Base-by-base conservation (phyloP, 2,329 filamentous ascomycete species). In the Phyllosticta citrichinensis region DNA sequence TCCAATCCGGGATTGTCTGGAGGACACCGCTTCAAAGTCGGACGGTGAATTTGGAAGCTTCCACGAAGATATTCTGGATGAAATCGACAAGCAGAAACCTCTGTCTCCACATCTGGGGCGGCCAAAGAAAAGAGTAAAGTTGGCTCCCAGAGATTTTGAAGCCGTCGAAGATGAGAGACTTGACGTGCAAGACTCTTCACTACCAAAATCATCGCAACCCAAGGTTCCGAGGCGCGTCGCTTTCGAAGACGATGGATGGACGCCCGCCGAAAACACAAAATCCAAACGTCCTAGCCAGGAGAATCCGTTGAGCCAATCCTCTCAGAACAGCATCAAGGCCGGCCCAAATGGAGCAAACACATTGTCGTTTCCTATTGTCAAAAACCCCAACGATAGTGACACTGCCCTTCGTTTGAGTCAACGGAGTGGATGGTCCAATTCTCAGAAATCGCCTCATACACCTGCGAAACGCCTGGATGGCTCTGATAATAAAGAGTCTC, bases 301-400 rank as follows among this genome's bases (percentile, higher is more conserved):
- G n/a, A 52, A 24, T 24, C 25, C 25, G 51, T 47, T 62, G 17
- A 68, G 65, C 56, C 72, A 67, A 62, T 68, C 67, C 3, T 77
- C 75, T 4, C 77, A 80, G 64, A 66, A 68, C 33, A 72, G 70
- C 59, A 68, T 67, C 67, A 77, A 73, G 66, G 69, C 73, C 56
- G 69, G 69, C 6, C 58, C 62, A 22, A 66, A 71, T 64, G 74
- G 65, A 71, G 74, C 65, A 68, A 79, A 64, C 3, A 79, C 77
- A 22, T 76, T 91, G 25, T 80, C 80, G 27, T 95, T 91, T 67
- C 82, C 87, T 1, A 82, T 91, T 12, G 88, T 93, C 22, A 95
- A 96, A 73, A 84, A 93, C 66, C 82, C 86, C 0, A 81, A 85
- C 66, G 84, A 89, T 66, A 81, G 83, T 5, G 79, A 79, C 62